Base-by-base conservation (phyloP, 106 monocot species). In the Dendrobium officinale region DNA sequence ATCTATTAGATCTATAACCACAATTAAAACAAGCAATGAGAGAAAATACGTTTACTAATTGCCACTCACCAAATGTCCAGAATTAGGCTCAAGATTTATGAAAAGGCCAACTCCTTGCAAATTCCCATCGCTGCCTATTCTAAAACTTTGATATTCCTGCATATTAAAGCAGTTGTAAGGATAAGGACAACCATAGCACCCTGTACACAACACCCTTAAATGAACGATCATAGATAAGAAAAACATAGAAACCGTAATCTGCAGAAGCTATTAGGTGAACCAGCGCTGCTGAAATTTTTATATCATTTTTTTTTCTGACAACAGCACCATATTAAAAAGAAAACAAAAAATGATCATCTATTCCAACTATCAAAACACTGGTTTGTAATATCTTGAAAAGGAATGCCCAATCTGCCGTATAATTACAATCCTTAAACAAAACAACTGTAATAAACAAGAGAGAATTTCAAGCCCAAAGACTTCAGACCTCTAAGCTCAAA, bases 101-200 rank as follows among this genome's bases (percentile, higher is more conserved):
- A 94, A 97, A 11, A 97, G 83, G 29, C 97, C 97, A 82, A 97
- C 94, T 72, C 97, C 97, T 83, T 97, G 94, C 79, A 97, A 79
- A 87, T 89, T 97, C 59, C 97, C 97, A 88, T 92, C 92, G 81
- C 88, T 97, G 8, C 94, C 97, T 40, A 97, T 97, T 82, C 85
- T 90, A 86, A 97, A 97, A 84, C 88, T 97, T 86, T 91, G 97
- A 80, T 87, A 97, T 78, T 97, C 97, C 97, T 94, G 87, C 77
- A 87, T 10, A 42, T 48, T 26, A 45, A 44, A 83, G 75, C 55
- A 66, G 49, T 18, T 59, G 40, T 64, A 29, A 80, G 29, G 64
- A 74, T 45, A 4, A 27, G 42, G 16, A 72, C 51, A 80, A 67
- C 18, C 47, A 68, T 33, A 37, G 31, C 26, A 31, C 1, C 9